Conservation (phyloP, 331 rosid species). For the Prunus yedoensis region DNA sequence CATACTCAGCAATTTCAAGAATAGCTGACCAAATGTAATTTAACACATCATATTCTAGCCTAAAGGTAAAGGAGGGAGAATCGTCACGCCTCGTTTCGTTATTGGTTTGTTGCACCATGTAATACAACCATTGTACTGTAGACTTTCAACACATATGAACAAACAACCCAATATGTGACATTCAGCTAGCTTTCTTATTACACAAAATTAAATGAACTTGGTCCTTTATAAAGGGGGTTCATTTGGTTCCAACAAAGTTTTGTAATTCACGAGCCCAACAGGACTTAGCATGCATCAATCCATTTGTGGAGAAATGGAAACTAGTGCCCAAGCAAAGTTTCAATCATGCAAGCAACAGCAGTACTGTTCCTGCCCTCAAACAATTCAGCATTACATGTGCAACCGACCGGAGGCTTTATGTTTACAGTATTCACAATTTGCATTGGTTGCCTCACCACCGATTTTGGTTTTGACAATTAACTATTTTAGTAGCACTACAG, state of each 20-base stretch:
- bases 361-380: neutral
- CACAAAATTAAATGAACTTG: neutral
- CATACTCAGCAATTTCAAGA: constrained; percentile 44
- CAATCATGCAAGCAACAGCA: constrained; percentile 1
- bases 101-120: neutral
- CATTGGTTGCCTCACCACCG: neutral
- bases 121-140: neutral
- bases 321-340: neutral
- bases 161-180: neutral
- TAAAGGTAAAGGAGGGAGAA: neutral
- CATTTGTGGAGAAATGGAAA: constrained; percentile 2
- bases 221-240: neutral
- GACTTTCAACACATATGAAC: neutral
- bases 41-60: too few species aligned
- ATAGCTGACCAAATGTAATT: constrained; percentile 13
- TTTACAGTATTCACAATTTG: neutral
- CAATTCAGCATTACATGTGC: constrained; percentile 18
- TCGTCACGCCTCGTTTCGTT: neutral
- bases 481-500: neutral
- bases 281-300: neutral
- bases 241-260: neutral
- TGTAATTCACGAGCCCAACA: neutral
- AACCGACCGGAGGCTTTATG: constrained; percentile 2
- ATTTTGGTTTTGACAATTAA: neutral
- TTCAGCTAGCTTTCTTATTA: neutral